Conservation (phyloP, 208 protist species). For the Wallacemonas sp. region DNA sequence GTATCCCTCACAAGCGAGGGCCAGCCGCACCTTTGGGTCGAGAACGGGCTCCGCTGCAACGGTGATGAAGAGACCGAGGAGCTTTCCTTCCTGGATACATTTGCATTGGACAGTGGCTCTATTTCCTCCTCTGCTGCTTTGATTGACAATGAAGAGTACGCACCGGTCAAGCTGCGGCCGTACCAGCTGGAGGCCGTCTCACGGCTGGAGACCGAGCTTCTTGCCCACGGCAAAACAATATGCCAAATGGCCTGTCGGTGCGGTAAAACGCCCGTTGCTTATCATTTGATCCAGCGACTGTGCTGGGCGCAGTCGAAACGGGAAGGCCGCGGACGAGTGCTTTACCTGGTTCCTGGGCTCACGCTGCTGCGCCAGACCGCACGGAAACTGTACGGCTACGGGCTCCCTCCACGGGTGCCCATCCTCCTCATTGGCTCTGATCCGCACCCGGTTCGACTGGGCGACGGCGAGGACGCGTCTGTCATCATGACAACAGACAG, state of each 20-base stretch:
- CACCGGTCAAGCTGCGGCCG: constrained; percentile 35
- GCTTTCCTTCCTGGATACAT: constrained; percentile 3
- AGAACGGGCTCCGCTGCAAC: too few species aligned
- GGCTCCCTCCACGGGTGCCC: constrained; percentile 34
- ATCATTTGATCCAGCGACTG: constrained; percentile 39
- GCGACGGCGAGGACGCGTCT: constrained; percentile 9
- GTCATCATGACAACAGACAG: constrained; percentile 64
- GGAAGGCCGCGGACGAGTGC: constrained; percentile 23
- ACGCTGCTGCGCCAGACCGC: constrained; percentile 70
- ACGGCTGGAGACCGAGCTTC: constrained; percentile 41
- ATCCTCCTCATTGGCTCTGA: constrained; percentile 73
- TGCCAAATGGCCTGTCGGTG: constrained; percentile 85
- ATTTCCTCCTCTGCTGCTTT: too few species aligned
- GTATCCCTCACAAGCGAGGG: too few species aligned
- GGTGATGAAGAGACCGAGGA: constrained; percentile 23
- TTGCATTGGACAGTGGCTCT: background rate
- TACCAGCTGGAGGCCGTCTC: constrained; percentile 73
- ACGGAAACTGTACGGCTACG: constrained; percentile 64
- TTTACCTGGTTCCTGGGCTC: constrained; percentile 77
- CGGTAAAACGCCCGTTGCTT: constrained; percentile 80
- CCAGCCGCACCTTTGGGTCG: too few species aligned
- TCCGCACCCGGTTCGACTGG: constrained; percentile 34
- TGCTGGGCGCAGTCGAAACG: background rate
- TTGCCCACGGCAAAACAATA: constrained; percentile 33
- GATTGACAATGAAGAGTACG: constrained; percentile 28